phyloP scores from a whole-genome alignment of 495 filamentous ascomycete genomes.

The Gamarada debralockiae region DNA sequence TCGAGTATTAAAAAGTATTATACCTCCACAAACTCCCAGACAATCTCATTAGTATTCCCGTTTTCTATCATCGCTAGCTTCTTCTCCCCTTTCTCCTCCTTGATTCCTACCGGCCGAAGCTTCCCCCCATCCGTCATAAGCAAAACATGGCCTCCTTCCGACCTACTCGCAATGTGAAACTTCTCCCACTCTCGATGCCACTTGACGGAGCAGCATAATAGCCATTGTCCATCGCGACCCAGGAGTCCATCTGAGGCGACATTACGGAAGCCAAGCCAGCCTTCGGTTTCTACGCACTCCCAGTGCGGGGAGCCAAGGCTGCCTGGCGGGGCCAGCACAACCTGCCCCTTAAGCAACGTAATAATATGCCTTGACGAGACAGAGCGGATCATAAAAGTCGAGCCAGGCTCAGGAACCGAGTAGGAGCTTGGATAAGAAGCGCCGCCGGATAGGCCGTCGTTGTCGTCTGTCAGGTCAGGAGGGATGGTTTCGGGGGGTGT shows the following conservation, averaged over 20 bases:
- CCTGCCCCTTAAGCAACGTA: conserved; percentile 28
- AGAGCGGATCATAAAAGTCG: conserved; percentile 28
- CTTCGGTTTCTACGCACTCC: conserved; percentile 32
- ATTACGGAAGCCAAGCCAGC: conserved; percentile 36
- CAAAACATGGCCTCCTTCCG: conserved; percentile 30
- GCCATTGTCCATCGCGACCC: conserved; percentile 24
- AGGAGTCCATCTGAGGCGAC: conserved; percentile 22
- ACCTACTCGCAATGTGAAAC: conserved; percentile 22
- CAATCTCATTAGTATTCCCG: conserved; percentile 17
- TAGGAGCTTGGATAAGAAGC: conserved; percentile 12
- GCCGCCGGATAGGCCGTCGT: conserved; percentile 10
- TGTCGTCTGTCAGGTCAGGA: conserved; percentile 13
- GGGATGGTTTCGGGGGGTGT: conserved; percentile 24
- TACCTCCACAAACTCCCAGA: conserved; percentile 29
- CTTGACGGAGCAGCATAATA: conserved; percentile 19
- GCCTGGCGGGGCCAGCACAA: conserved; percentile 24
- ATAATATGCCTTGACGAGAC: conserved; percentile 22
- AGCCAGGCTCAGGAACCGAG: conserved; percentile 20
- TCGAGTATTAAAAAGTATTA: too few relatives aligned
- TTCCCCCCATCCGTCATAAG: conserved; percentile 27
- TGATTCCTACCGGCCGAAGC: conserved; percentile 27
- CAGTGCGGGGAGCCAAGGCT: conserved; percentile 32
- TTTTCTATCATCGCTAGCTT: conserved; percentile 25
- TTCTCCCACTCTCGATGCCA: conserved; percentile 23
- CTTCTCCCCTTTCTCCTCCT: conserved; percentile 23